Evolutionary conservation across 1,139 yeast species (phyloP), one percentile per base, ranked within the genome.

Genomic region (Meyerozyma smithsonii): DNA sequence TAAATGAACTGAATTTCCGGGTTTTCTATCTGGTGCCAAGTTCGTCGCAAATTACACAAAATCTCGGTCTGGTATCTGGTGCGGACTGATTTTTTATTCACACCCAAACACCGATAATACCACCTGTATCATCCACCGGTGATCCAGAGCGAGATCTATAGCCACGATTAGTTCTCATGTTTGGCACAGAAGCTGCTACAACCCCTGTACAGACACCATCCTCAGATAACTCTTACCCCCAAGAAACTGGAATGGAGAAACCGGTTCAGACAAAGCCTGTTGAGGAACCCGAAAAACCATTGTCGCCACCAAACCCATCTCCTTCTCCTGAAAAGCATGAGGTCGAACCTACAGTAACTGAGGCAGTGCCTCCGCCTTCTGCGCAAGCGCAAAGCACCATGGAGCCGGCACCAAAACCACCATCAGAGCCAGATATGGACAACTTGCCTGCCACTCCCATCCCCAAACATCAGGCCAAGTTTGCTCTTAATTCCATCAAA

Each of bases 381-480:
- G 55, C 58, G 7, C 44, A 51, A 8, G 42, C 43, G n/a, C 49
- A 41, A 12, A 25, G 32, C 30, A 49, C 46, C 36, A 55, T 64
- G 51, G 69, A 56, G 5, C 87, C 90, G 3, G 90, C 89, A 2
- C 89, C 90, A 4, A 72, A 75, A 41, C 90, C 90, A 2, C 75
- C 85, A 2, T 56, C 70, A 5, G 89, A 83, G 54, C 89, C 90
- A 0, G 88, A 82, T 52, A 74, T 81, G 81, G 55, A 76, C 50
- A 81, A 82, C 50, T 66, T 83, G 26, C 87, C 90, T 1, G 67
- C 52, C 14, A 58, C 71, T 45, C 94, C 95, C n/a, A 68, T 90
- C 49, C 96, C 97, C 15, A 76, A 80, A 44, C 97, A 90, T 61
- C 97, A 92, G 63, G 72, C 76, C 49, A 82, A 82, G 56, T 83